Evolutionary conservation across 495 filamentous ascomycete genomes (phyloP), one percentile per base, ranked within the genome.

Genomic region (Tetracladium marchalianum): DNA sequence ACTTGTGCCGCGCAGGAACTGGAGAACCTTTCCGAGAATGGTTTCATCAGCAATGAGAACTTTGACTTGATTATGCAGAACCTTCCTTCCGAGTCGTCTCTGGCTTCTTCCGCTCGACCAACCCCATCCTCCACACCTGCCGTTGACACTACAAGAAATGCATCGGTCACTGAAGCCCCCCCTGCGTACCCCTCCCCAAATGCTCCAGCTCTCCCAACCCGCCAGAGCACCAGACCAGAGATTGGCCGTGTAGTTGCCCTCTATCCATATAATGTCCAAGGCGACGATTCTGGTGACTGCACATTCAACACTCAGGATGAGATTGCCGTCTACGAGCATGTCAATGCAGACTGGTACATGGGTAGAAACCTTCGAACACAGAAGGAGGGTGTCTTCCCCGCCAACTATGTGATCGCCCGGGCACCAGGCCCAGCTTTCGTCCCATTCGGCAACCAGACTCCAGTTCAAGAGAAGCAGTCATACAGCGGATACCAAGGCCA

Each of bases 311-410:
- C 78, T 22, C 78, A 87, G 56, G 89, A 95, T 64, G 71, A 74
- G 17, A 70, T 98, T 52, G 73, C 77, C 40, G 82, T 98, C 19
- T 70, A 76, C 39, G 85, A 95, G 61, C 87, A 95, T 65, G 87
- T 93, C 79, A 97, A 96, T 55, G 79, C 78, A 15, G 92, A 98
- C 57, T 98, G 92, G 93, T 95, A 88, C 88, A 80, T 85, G 67
- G 92, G 92, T 44, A 77, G 77, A 19, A 88, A 92, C 61, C 66
- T 77, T 52, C 80, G 85, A 11, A 94, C 86, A 12, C 84, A 81
- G 31, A 62, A 75, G 51, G 84, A 90, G 64, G 92, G 92, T 44
- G 88, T 96, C 55, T 96, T 98, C 72, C 90, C 92, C 16, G 73
- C 79, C 38, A 82, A 71, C 58, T 96, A 95, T 51, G 90, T 98